Base-by-base conservation (phyloP, 2,329 filamentous ascomycete species). In the Monilinia fructicola region DNA sequence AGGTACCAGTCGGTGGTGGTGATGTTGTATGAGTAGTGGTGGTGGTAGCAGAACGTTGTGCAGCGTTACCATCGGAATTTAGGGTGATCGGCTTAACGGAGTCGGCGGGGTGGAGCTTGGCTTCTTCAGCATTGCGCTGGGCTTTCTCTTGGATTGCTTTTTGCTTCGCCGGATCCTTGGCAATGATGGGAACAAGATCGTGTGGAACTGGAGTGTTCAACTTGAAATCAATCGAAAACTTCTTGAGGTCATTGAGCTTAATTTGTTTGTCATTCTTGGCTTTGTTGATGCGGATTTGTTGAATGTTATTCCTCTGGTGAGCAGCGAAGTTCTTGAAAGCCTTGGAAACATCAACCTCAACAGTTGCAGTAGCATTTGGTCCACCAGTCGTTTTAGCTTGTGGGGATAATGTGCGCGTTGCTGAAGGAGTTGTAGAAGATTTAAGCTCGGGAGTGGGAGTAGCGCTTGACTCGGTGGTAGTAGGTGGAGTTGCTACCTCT, bases 81-180 rank as follows among this genome's bases (percentile, higher is more conserved):
- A 85, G 83, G 54, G 79, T 75, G 10, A 79, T 72, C 11, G 77
- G 73, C 65, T 78, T 81, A 23, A 78, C 72, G n/a, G 81, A 75
- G 64, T 83, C 79, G 7, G 77, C 75, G 65, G 79, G 75, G 28
- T 79, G 76, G 16, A 78, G 76, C 75, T 80, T 87, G 77, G 74
- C 80, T 69, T 88, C 85, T 69, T 92, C 88, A 2, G 87, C 88
- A 71, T 94, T 90, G 74, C 87, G 86, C 68, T 91, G 87, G 1
- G 92, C 92, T 78, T 93, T 96, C 73, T 93, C 90, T 74, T 97
- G 90, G 70, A 99, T 98, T 75, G 93, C 88, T 74, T 93, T 88
- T 78, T 98, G 95, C 80, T 97, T 99, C 55, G 82, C 85, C n/a
- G 93, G 93, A 76, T 99, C 95, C 77, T 98, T 99, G 67, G 95